Evolutionary conservation across 164 flowering plant species (phyloP).

Genomic region (Aristolochia californica): DNA sequence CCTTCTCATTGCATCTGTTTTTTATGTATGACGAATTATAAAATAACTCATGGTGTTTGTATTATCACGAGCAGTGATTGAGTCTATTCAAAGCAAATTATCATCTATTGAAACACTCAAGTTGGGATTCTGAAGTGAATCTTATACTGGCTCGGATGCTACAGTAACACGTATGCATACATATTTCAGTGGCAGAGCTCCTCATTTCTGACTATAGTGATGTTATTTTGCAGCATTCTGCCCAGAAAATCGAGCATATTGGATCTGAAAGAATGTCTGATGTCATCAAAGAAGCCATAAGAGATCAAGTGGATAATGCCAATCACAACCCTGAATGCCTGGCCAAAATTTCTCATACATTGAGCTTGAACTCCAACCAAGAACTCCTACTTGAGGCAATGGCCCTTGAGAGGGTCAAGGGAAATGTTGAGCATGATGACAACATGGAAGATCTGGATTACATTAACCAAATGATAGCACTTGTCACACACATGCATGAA

Average conservation of each 20-base stretch:
- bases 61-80: not conserved
- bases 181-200: conserved; percentile 74
- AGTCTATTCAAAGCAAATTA: no score
- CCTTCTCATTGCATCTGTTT: no score
- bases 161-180: conserved; percentile 47
- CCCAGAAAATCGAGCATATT: conserved; percentile 42
- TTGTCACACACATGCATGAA: conserved; percentile 50
- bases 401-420: conserved; percentile 65
- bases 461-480: conserved; percentile 32
- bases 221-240: conserved; percentile 34
- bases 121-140: no score
- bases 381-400: conserved; percentile 61
- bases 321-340: conserved; percentile 51
- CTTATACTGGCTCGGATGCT: no score
- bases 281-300: conserved; percentile 42
- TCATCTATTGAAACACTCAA: no score
- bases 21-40: no score
- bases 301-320: conserved; percentile 43
- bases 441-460: conserved; percentile 23
- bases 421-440: conserved; percentile 29
- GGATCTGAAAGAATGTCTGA: conserved; percentile 30
- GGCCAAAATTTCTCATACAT: conserved; percentile 29
- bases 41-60: no score
- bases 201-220: conserved; percentile 73
- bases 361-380: conserved; percentile 43